Evolutionary conservation across 441 rosid species (phyloP).

Genomic region (Euphorbia celastroides): DNA sequence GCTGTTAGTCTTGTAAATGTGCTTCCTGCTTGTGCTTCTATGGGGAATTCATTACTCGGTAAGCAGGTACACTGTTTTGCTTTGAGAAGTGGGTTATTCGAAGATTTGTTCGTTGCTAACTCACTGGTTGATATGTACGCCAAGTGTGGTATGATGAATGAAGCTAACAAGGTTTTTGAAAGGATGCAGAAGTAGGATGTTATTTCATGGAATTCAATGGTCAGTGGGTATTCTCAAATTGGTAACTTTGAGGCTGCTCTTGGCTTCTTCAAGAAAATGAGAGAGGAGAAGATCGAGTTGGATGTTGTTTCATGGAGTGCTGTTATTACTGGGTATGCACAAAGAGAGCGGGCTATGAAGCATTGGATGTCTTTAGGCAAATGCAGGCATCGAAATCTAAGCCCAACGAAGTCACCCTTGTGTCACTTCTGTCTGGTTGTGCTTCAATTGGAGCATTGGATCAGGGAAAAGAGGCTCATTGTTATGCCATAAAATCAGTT

Average conservation of each 20-base stretch:
- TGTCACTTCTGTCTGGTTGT: slow-evolving; percentile 81
- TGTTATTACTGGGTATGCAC: slow-evolving; percentile 82
- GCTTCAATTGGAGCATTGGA: slow-evolving; percentile 63
- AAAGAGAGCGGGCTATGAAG: slow-evolving; percentile 62
- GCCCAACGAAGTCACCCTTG: slow-evolving; percentile 74
- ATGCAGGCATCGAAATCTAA: slow-evolving; percentile 47
- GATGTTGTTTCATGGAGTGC: slow-evolving; percentile 93
- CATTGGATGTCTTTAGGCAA: slow-evolving; percentile 59
- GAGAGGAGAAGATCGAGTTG: slow-evolving; percentile 43
- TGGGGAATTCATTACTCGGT: slow-evolving; percentile 42
- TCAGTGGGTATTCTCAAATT: slow-evolving; percentile 65
- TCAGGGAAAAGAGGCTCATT: slow-evolving; percentile 74
- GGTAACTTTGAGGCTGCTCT: slow-evolving; percentile 68
- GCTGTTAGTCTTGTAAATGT: slow-evolving; percentile 66
- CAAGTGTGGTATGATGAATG: slow-evolving; percentile 63
- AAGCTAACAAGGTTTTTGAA: slow-evolving; percentile 51
- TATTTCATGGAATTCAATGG: slow-evolving; percentile 94
- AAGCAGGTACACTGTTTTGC: slow-evolving; percentile 61
- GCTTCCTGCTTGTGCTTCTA: slow-evolving; percentile 59
- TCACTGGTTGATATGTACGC: slow-evolving; percentile 86
- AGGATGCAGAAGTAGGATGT: slow-evolving; percentile 60
- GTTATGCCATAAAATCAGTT: slow-evolving; percentile 54
- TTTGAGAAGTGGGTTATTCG: slow-evolving; percentile 38
- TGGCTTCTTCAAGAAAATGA: slow-evolving; percentile 56
- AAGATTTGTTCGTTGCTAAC: slow-evolving; percentile 64